Evolutionary conservation across 805 yeast genomes (phyloP), one percentile per base, ranked within the genome.

Genomic region (Kuraishia floccosa): DNA sequence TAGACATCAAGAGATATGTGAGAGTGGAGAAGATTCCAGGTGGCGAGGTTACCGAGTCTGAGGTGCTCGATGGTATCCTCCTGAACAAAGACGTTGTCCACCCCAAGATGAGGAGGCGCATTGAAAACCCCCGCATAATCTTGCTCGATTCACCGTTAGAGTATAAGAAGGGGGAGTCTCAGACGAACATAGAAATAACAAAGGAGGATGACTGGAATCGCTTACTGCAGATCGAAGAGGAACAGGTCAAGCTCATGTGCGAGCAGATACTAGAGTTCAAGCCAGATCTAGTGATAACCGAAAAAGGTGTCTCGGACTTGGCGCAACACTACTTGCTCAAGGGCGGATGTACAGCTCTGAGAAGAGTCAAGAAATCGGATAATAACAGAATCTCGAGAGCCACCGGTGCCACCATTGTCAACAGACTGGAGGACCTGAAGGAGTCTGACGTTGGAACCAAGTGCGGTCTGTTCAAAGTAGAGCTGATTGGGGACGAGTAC

Each of bases 161-260:
- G 60, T 91, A 91, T 63, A 91, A 91, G 64, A 91, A 91, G 68
- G 99, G 98, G 41, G 99, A 91, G 62, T 86, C 96, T 3, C 98
- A 91, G 58, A 91, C 97, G 32, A 89, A 91, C 58, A 84, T 91
- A 43, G 99, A 91, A 63, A 87, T 91, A 56, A 80, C 95, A 27
- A 85, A 85, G 48, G 97, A 89, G 57, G 82, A 76, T 39, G 98
- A 91, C 60, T 91, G 97, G 97, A 79, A 78, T 53, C 75, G 97
- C 56, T 74, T 91, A 39, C 65, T 91, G 47, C 86, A 89, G 61
- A 89, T 91, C 50, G 99, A 91, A 61, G 99, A 91, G 62, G 98
- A 91, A 56, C 99, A 91, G 61, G 87, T 91, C 39, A 80, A 80
- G 49, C 47, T 69, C 33, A 63, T 89, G 65, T 87, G 96, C 59